A percentile compares a stretch with the other conserved stretches of the same genome.
Conservation (phyloP, 345 rosid species). For the Lumnitzera littorea region DNA sequence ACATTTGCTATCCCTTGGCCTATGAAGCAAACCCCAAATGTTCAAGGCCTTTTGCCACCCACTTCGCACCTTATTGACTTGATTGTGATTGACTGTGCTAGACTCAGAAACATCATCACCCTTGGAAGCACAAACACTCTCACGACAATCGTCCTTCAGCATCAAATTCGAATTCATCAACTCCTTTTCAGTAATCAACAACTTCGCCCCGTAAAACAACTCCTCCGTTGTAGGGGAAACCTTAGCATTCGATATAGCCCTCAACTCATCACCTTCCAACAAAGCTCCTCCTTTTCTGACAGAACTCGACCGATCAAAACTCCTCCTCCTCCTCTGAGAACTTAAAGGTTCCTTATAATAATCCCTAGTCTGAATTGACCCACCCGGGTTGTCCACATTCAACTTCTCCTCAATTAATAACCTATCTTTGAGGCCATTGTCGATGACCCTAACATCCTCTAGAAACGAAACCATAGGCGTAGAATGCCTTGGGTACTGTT, state of each 20-base stretch:
- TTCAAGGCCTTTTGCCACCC: conserved; percentile 55
- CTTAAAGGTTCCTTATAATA: conserved; percentile 52
- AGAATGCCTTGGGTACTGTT: conserved; percentile 34
- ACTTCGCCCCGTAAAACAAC: conserved; percentile 50
- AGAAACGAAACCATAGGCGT: conserved; percentile 41
- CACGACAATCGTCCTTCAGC: conserved; percentile 29
- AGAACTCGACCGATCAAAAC: conserved; percentile 59
- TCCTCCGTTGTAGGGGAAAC: conserved; percentile 65
- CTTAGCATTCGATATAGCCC: conserved; percentile 47
- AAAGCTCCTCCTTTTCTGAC: conserved; percentile 39
- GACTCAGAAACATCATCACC: conserved; percentile 34
- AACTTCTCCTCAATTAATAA: conserved; percentile 19
- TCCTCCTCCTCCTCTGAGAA: conserved; percentile 46
- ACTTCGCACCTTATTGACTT: conserved; percentile 31
- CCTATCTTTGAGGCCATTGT: conserved; percentile 7
- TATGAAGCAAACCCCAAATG: conserved; percentile 60
- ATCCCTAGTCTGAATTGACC: conserved; percentile 69
- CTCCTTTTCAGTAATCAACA: conserved; percentile 50
- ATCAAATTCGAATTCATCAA: conserved; percentile 52
- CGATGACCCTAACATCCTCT: conserved; percentile 50
- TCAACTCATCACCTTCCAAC: conserved; percentile 62
- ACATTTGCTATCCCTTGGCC: conserved; percentile 29
- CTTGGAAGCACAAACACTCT: conserved; percentile 31
- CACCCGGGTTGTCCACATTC: conserved; percentile 51
- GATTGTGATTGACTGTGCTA: conserved; percentile 27